Conservation (phyloP, 2,329 filamentous ascomycete genomes). For the Sporothrix mexicana region DNA sequence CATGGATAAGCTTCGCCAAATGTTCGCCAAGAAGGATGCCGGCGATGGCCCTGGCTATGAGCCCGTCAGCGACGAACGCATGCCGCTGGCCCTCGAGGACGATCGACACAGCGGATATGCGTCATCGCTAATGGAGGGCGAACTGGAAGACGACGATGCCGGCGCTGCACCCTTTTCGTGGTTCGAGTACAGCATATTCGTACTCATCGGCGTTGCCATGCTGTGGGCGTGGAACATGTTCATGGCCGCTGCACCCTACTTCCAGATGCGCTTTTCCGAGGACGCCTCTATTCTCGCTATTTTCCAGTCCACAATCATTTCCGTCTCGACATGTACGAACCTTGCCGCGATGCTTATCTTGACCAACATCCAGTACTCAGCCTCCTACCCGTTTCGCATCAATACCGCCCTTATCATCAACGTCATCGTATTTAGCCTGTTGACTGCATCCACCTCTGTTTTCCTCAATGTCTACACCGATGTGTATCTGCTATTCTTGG, state of each 20-base stretch:
- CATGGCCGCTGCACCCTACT: conserved; percentile 91
- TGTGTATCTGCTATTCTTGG: conserved; percentile 79
- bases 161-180: conserved; percentile 71
- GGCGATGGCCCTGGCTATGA: conserved; percentile 46
- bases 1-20: conserved; percentile 50
- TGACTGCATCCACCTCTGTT: conserved; percentile 78
- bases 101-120: conserved; percentile 40
- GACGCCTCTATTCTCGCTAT: conserved; percentile 74
- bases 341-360: conserved; percentile 76
- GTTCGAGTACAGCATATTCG: conserved; percentile 84
- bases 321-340: conserved; percentile 84
- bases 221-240: conserved; percentile 99
- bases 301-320: conserved; percentile 89
- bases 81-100: conserved; percentile 42
- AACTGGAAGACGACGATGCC: conserved; percentile 43
- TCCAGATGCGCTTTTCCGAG: conserved; percentile 77
- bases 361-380: conserved; percentile 77
- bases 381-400: conserved; percentile 89
- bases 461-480: conserved; percentile 67
- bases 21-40: conserved; percentile 44
- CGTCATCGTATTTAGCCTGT: conserved; percentile 73
- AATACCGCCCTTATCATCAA: conserved; percentile 77
- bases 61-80: conserved; percentile 41
- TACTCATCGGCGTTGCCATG: conserved; percentile 88
- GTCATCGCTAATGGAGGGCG: conserved; percentile 42